Evolutionary conservation across 345 rosid genomes (phyloP).

Genomic region (Punica granatum): DNA sequence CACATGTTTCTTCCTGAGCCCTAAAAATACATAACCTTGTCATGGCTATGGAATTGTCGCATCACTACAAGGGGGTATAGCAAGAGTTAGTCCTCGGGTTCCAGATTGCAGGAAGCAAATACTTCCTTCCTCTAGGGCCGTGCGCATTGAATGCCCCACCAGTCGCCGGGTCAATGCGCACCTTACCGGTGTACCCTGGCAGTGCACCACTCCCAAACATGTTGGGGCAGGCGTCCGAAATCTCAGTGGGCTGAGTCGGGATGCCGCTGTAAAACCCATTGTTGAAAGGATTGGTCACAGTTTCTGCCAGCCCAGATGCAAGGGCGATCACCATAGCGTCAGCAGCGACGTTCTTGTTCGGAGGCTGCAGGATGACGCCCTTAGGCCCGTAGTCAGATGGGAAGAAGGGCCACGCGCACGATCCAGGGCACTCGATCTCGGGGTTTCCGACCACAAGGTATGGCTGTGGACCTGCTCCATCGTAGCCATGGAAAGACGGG

Average conservation of each 20-base stretch:
- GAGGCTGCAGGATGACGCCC: slow-evolving; percentile 41
- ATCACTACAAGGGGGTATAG: slow-evolving; percentile 27
- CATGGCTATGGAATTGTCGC: too few species aligned
- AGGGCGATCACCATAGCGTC: slow-evolving; percentile 56
- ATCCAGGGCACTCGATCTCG: slow-evolving; percentile 51
- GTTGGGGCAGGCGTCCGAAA: slow-evolving; percentile 33
- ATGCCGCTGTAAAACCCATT: slow-evolving; percentile 21
- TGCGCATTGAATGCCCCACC: slow-evolving; percentile 51
- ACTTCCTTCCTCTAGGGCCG: slow-evolving; percentile 41
- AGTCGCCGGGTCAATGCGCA: slow-evolving; percentile 29
- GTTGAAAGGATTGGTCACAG: slow-evolving; percentile 35
- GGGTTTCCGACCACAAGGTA: slow-evolving; percentile 59
- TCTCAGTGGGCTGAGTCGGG: slow-evolving; percentile 13
- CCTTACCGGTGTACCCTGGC: slow-evolving; percentile 37
- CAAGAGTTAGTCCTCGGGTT: slow-evolving; percentile 40
- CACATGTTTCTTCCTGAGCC: too few species aligned
- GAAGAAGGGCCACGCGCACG: slow-evolving; percentile 69
- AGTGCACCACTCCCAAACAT: slow-evolving; percentile 50
- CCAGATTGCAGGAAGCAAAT: slow-evolving; percentile 72
- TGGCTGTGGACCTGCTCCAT: slow-evolving; percentile 16
- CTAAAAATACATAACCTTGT: too few species aligned
- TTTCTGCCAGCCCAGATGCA: slow-evolving; percentile 47
- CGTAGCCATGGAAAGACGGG: neutral
- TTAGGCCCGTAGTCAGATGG: slow-evolving; percentile 30
- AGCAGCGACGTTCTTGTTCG: slow-evolving; percentile 46